A percentile compares a stretch with the other conserved stretches of the same genome.
These are phyloP conservation scores for Fistulifera pelliculosa DNA, from an alignment of 108 stramenopile genomes.

Conservation along the genomic window DNA sequence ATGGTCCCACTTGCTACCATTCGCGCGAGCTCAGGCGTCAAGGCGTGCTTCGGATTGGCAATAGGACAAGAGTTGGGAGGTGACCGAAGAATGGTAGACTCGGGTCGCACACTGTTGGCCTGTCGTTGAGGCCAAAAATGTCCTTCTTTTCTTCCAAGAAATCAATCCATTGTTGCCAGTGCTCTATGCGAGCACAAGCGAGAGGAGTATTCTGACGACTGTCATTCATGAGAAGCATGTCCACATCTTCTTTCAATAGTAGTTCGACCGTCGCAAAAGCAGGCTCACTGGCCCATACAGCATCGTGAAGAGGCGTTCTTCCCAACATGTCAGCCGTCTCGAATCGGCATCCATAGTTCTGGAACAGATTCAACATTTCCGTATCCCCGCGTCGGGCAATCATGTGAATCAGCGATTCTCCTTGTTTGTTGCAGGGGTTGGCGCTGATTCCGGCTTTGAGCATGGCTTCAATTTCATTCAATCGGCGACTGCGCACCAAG, in stretches of 20 bases:
- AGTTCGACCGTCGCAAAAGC: slow-evolving; percentile 11
- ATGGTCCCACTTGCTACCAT: slow-evolving; percentile 22
- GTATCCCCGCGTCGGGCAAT: background rate
- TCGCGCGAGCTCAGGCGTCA: slow-evolving; percentile 15
- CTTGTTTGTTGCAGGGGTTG: slow-evolving; percentile 10
- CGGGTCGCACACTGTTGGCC: too few relatives aligned
- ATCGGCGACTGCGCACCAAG: slow-evolving; percentile 32
- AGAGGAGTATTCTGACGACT: slow-evolving; percentile 45
- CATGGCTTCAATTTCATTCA: slow-evolving; percentile 17
- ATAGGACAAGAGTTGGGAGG: slow-evolving; percentile 22
- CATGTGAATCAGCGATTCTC: slow-evolving; percentile 12
- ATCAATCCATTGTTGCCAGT: slow-evolving; percentile 43
- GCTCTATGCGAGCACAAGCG: slow-evolving; percentile 38
- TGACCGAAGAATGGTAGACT: background rate
- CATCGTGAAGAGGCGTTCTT: slow-evolving; percentile 39
- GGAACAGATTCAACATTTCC: background rate
- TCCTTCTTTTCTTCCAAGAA: slow-evolving; percentile 6
- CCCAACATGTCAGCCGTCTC: slow-evolving; percentile 10
- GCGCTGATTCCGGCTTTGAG: slow-evolving; percentile 32
- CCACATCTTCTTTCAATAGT: slow-evolving; percentile 18
- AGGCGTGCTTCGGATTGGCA: slow-evolving; percentile 20
- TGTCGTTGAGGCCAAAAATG: slow-evolving; percentile 8
- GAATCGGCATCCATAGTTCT: too few relatives aligned
- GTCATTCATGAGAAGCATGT: slow-evolving; percentile 39
- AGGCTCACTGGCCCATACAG: slow-evolving; percentile 28